Base-by-base conservation (phyloP, 2,329 filamentous ascomycete genomes). In the Colletotrichum zoysiae region DNA sequence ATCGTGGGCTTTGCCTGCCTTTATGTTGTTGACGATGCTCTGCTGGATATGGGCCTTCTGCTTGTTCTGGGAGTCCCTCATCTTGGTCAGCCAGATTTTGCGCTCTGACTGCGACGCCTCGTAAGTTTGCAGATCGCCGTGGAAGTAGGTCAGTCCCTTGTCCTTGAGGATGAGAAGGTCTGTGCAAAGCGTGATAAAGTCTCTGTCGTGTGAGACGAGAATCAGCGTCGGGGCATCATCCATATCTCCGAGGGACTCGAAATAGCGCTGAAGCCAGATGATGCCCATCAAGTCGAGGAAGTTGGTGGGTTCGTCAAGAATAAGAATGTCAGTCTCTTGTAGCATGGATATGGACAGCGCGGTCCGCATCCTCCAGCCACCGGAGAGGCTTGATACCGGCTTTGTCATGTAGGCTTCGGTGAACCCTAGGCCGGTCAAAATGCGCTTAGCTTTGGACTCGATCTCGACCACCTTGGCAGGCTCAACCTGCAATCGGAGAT, bases 251-350 rank as follows among this genome's bases (percentile, higher is more conserved):
- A 91, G 80, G 1, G 86, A 82, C 48, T 87, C 84, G 12, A 97
- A 87, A 77, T 95, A 91, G 16, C 87, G 87, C 78, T 97, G 92
- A 1, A 97, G 85, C 93, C 94, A 97, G 67, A 97, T 89, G 69
- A 97, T 95, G 1, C 93, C 93, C 0, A 95, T 86, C 0, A 97
- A 84, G 77, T 97, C 94, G 1, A 97, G 86, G 78, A 94, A 97
- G 78, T 97, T 97, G 44, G 94, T 97, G 0, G 94, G 94, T 78
- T 97, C 94, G 79, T 97, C 94, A 2, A 97, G 88, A 62, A 97
- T 91, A 70, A 97, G 85, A 2, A 97, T 89, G 75, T 97, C 93
- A 0, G 91, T 89, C 9, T 91, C 88, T 73, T 95, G 91, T 1
- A 94, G 87, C 5, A 97, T 84, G 0, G 90, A 89, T 3, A 85